Conservation (phyloP, 768 basidiomycete species). For the Wakefieldia striispora region DNA sequence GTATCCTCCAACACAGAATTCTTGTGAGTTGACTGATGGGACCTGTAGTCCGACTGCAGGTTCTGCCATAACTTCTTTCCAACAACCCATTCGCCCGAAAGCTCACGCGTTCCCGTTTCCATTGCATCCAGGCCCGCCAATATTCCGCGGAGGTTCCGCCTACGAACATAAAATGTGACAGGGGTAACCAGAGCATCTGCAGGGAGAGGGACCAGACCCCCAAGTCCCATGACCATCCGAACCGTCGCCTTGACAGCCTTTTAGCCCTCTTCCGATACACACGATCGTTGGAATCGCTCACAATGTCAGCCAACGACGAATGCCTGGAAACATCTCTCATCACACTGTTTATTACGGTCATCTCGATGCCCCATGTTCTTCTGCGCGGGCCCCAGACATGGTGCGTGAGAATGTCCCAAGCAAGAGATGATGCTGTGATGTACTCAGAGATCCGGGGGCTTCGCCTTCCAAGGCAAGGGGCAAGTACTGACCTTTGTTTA, state of each 20-base stretch:
- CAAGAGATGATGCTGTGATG: conserved; percentile 35
- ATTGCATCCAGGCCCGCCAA: conserved; percentile 68
- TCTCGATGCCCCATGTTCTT: conserved; percentile 91
- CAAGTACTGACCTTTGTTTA: conserved; percentile 54
- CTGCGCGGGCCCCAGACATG: conserved; percentile 84
- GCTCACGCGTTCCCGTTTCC: conserved; percentile 76
- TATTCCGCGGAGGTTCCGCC: conserved; percentile 73
- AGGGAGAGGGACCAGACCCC: conserved; percentile 80
- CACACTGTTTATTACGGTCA: conserved; percentile 85
- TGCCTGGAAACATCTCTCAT: conserved; percentile 83
- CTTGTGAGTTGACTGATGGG: conserved; percentile 28
- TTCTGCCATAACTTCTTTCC: conserved; percentile 87
- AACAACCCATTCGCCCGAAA: conserved; percentile 97
- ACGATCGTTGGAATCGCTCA: conserved; percentile 33
- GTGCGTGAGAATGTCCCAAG: conserved; percentile 72
- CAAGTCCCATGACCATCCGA: conserved; percentile 70
- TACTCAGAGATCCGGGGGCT: not conserved
- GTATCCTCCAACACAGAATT: conserved; percentile 15
- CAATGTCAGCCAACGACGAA: conserved; percentile 81
- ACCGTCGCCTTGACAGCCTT: conserved; percentile 39
- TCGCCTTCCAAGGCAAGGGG: not conserved
- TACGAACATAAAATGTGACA: conserved; percentile 82
- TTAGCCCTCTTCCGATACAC: conserved; percentile 1
- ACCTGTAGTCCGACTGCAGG: conserved; percentile 78
- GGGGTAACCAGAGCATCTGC: conserved; percentile 94